A percentile compares a stretch with the other conserved stretches of the same genome.
These are phyloP conservation scores for Tetrahymena thermophila DNA, from an alignment of 73 alveolate species.

Conservation along the genomic window DNA sequence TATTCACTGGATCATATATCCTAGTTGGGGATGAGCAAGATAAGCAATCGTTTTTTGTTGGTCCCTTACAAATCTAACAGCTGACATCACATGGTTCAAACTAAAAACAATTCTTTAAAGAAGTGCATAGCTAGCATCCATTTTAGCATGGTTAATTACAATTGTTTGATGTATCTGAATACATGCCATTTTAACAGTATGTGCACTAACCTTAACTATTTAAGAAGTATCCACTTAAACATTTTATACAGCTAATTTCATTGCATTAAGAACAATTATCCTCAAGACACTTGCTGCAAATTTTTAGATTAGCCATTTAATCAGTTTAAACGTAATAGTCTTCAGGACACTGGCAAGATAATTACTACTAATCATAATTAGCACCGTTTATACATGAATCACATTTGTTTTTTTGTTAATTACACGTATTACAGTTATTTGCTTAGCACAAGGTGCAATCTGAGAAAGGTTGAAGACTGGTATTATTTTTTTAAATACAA, in stretches of 20 bases:
- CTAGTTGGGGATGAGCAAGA: not conserved
- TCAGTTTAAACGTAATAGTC: not conserved
- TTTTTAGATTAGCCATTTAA: not conserved
- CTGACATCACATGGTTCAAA: not conserved
- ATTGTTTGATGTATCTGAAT: not conserved
- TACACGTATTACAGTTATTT: not conserved
- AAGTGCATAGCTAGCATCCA: not conserved
- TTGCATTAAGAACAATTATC: not conserved
- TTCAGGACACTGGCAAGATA: not conserved
- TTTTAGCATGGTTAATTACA: not conserved
- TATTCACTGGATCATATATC: not conserved
- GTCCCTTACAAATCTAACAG: not conserved
- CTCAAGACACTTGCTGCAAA: not conserved
- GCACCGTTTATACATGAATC: not conserved
- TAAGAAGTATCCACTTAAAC: not conserved
- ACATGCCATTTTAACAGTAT: not conserved
- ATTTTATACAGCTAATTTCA: not conserved
- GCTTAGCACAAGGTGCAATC: not conserved
- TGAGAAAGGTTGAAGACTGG: not conserved
- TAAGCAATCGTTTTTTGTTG: not conserved
- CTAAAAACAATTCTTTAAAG: not conserved
- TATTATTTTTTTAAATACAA: not conserved
- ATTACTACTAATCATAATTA: not conserved
- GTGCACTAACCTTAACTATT: not conserved
- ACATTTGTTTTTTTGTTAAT: not conserved